Percentiles rank a stretch among this genome's conserved stretches.
These are phyloP conservation scores for Brachypodium distachyon DNA, from an alignment of 202 grass and related monocot species.

Conservation along the genomic window DNA sequence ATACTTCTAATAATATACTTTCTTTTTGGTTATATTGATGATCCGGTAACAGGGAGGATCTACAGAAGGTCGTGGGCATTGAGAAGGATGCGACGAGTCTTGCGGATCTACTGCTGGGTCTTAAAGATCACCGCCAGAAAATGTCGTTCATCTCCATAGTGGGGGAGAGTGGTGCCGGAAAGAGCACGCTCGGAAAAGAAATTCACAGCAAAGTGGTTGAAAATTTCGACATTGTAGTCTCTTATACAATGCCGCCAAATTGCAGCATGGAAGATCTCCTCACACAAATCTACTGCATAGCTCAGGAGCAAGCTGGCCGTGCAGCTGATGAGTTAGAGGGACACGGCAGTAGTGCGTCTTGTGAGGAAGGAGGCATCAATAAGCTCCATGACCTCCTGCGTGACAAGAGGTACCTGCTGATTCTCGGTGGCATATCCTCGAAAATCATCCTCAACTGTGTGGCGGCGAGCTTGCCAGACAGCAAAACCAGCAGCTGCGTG, in stretches of 20 bases:
- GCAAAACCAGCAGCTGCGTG: slow-evolving; percentile 3
- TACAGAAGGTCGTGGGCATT: neutral
- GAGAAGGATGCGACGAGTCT: neutral
- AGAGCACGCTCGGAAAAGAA: slow-evolving; percentile 5
- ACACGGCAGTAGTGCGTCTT: too few species aligned
- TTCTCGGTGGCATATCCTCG: slow-evolving; percentile 7
- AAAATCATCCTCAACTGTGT: slow-evolving; percentile 10
- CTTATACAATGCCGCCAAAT: neutral
- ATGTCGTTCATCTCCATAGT: slow-evolving; percentile 18
- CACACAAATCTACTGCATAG: neutral
- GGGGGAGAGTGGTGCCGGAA: slow-evolving; percentile 20
- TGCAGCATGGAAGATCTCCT: slow-evolving; percentile 10
- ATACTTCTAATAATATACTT: neutral
- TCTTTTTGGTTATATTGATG: neutral
- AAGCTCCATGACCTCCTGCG: slow-evolving; percentile 1
- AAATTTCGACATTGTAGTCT: neutral
- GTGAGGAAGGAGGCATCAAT: neutral
- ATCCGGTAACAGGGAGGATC: neutral
- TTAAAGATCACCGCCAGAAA: neutral
- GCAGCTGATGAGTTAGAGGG: neutral
- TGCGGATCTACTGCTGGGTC: neutral
- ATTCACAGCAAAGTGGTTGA: neutral
- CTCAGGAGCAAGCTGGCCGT: neutral
- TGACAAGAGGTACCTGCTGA: neutral
- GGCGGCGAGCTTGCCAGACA: slow-evolving; percentile 1